Conservation (phyloP, 345 rosid species). For the Syzygium oleosum region DNA sequence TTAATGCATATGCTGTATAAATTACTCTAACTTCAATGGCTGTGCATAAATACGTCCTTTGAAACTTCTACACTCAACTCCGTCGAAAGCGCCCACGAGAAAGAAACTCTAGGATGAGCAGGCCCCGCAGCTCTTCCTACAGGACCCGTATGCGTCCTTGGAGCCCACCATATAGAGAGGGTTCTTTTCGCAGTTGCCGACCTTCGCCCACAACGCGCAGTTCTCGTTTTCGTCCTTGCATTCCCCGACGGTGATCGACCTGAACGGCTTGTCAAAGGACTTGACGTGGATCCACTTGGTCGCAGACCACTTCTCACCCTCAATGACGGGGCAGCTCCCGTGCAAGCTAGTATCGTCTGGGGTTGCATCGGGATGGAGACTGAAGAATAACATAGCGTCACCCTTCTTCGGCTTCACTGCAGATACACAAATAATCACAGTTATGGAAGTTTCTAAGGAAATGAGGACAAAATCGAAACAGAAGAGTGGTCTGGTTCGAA, state of each 20-base stretch:
- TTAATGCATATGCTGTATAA: neutral
- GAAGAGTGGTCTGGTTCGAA: neutral
- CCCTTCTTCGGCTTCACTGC: constrained; percentile 91
- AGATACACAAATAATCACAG: neutral
- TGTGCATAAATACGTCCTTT: neutral
- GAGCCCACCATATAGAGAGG: constrained; percentile 69
- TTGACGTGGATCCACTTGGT: constrained; percentile 95
- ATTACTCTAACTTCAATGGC: neutral
- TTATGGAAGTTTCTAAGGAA: neutral
- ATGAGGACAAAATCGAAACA: neutral
- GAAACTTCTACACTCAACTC: neutral
- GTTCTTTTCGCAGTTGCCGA: constrained; percentile 71
- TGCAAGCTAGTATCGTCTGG: constrained; percentile 66
- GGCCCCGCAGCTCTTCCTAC: constrained; percentile 82
- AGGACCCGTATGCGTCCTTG: constrained; percentile 27
- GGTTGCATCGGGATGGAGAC: constrained; percentile 70
- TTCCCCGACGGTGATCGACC: neutral
- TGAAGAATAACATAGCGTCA: constrained; percentile 92
- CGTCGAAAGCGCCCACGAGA: neutral
- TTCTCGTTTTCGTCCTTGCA: constrained; percentile 45
- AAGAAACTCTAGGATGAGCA: constrained; percentile 34
- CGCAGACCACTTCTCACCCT: constrained; percentile 99
- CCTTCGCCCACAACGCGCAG: constrained; percentile 58
- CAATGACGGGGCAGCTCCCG: constrained; percentile 82
- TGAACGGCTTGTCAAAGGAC: constrained; percentile 26